phyloP scores from a whole-genome alignment of 1,284 basidiomycete genomes.

The Cryptococcus hybrid region DNA sequence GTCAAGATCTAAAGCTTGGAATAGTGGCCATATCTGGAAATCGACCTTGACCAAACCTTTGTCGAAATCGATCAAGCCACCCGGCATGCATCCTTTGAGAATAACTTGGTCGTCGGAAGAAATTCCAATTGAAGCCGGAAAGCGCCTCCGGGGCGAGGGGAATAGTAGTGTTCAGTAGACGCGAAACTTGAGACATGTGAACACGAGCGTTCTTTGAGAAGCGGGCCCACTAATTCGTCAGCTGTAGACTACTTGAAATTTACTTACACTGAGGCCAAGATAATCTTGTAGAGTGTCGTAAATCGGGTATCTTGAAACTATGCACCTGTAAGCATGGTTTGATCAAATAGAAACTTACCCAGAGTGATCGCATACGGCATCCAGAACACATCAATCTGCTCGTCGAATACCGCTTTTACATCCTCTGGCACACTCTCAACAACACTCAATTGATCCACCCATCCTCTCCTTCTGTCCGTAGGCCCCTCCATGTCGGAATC shows the following conservation, averaged over 20 bases:
- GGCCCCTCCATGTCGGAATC: constrained; percentile 65
- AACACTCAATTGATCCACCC: constrained; percentile 32
- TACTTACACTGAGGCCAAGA: constrained; percentile 61
- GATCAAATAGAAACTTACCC: constrained; percentile 17
- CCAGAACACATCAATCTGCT: constrained; percentile 83
- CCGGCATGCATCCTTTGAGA: constrained; percentile 48
- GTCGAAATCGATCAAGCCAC: constrained; percentile 51
- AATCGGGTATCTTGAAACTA: constrained; percentile 85
- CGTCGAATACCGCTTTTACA: constrained; percentile 24
- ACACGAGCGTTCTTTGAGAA: constrained; percentile 74
- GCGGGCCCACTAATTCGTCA: constrained; percentile 68
- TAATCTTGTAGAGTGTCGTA: constrained; percentile 93
- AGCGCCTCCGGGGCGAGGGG: constrained; percentile 78
- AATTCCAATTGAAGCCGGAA: constrained; percentile 31
- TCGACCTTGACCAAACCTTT: constrained; percentile 49
- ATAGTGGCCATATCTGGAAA: constrained; percentile 96
- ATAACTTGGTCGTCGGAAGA: constrained; percentile 29
- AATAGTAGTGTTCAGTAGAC: constrained; percentile 57
- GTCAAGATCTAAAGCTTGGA: constrained; percentile 90
- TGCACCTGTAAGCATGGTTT: constrained; percentile 13
- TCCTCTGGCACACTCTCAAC: constrained; percentile 23
- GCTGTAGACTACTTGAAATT: background rate
- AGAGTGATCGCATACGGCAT: constrained; percentile 79
- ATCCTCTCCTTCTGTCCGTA: constrained; percentile 1
- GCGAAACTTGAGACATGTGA: constrained; percentile 47